These are phyloP conservation scores for Cymodocea nodosa DNA, from an alignment of 116 monocot species.

Conservation along the genomic window DNA sequence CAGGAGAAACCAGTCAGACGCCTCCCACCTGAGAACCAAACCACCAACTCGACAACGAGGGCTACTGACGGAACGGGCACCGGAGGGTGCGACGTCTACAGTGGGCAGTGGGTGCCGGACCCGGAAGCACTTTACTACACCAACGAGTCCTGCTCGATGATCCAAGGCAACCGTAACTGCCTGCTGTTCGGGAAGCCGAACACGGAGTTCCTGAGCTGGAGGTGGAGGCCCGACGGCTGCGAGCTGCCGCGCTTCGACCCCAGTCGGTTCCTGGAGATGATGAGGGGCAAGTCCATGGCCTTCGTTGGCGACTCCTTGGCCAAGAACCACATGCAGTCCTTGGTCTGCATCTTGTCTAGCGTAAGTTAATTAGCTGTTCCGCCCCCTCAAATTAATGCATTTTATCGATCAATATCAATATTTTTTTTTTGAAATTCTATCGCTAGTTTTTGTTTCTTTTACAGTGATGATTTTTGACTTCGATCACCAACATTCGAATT, in stretches of 20 bases:
- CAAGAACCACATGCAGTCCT: slow-evolving; percentile 31
- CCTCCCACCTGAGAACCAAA: neutral
- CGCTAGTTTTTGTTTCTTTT: no score
- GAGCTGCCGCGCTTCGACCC: slow-evolving; percentile 25
- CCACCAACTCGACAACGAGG: neutral
- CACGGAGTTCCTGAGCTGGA: slow-evolving; percentile 16
- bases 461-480: no score
- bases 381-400: neutral
- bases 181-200: slow-evolving; percentile 28
- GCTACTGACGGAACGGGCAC: neutral
- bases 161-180: slow-evolving; percentile 40
- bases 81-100: slow-evolving; percentile 9
- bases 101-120: slow-evolving; percentile 20
- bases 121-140: slow-evolving; percentile 15
- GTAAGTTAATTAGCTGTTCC: neutral
- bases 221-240: slow-evolving; percentile 17
- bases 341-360: slow-evolving; percentile 24
- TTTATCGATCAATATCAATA: no score
- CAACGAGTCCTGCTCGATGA: slow-evolving; percentile 22
- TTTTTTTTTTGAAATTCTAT: no score
- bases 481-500: no score
- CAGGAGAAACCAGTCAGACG: neutral
- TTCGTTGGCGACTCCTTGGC: slow-evolving; percentile 32
- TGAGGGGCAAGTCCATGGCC: slow-evolving; percentile 31
- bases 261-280: slow-evolving; percentile 21